These are phyloP conservation scores for Tetrapisispora namnaoensis DNA, from an alignment of 805 yeast genomes.

Conservation along the genomic window DNA sequence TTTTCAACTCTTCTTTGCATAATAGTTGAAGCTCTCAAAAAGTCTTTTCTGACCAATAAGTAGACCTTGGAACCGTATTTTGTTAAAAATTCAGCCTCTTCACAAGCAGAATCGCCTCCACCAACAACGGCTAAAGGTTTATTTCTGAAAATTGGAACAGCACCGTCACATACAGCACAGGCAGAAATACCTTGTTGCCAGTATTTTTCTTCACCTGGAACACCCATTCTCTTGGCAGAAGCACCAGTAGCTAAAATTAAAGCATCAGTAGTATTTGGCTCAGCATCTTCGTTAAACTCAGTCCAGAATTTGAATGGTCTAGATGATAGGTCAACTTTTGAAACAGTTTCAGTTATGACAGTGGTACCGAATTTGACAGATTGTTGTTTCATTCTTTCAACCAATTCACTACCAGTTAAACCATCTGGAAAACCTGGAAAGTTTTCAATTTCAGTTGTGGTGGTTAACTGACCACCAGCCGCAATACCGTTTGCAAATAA, in stretches of 20 bases:
- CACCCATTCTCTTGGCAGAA: conserved; percentile 83
- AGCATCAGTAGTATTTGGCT: conserved; percentile 87
- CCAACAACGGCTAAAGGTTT: conserved; percentile 96
- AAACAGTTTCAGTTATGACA: conserved; percentile 86
- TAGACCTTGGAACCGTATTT: conserved; percentile 95
- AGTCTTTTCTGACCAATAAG: conserved; percentile 88
- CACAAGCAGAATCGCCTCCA: conserved; percentile 99
- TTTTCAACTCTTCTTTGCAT: conserved; percentile 88
- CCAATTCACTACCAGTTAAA: conserved; percentile 72
- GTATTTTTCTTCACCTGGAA: conserved; percentile 95
- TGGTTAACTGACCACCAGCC: conserved; percentile 97
- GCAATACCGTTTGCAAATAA: conserved; percentile 94
- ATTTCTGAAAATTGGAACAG: conserved; percentile 96
- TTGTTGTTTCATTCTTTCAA: conserved; percentile 92
- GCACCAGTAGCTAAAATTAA: conserved; percentile 95
- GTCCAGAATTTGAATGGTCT: conserved; percentile 96
- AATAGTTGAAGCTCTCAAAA: conserved; percentile 85
- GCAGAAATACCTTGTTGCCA: conserved; percentile 99
- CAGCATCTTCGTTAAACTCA: conserved; percentile 86
- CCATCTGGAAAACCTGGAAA: conserved; percentile 98
- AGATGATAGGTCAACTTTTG: conserved; percentile 79
- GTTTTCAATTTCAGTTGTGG: conserved; percentile 96
- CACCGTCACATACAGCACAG: conserved; percentile 99
- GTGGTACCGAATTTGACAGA: conserved; percentile 83
- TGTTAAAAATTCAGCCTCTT: conserved; percentile 93